Evolutionary conservation across 2,329 filamentous ascomycete genomes (phyloP).

Genomic region (Cladosporium sp.): DNA sequence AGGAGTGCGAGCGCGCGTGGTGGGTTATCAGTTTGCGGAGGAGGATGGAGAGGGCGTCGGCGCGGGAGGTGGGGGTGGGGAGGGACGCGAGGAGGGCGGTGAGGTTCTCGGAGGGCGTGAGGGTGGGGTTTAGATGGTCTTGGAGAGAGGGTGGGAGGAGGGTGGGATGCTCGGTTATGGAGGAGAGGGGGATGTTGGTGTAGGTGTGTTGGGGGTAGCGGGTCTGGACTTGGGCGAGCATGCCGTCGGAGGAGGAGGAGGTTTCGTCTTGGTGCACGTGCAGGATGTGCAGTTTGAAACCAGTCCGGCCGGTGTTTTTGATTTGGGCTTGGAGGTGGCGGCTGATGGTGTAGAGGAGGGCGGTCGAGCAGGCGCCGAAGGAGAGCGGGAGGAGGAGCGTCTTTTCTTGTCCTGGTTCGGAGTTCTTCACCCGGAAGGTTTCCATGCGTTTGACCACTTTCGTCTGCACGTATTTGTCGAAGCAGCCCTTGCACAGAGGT

Average conservation of each 20-base stretch:
- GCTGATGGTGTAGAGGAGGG: slow-evolving; percentile 72
- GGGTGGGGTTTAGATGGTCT: neutral
- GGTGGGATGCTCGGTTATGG: neutral
- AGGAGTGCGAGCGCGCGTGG: slow-evolving; percentile 56
- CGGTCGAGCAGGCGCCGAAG: slow-evolving; percentile 74
- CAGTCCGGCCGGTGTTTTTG: slow-evolving; percentile 58
- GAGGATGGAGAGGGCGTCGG: slow-evolving; percentile 54
- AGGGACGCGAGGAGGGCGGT: slow-evolving; percentile 46
- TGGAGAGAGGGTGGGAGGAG: slow-evolving; percentile 7
- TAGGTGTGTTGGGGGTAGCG: slow-evolving; percentile 66
- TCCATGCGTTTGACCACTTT: slow-evolving; percentile 80
- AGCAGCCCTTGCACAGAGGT: slow-evolving; percentile 67
- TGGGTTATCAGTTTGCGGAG: slow-evolving; percentile 67
- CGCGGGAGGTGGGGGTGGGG: slow-evolving; percentile 63
- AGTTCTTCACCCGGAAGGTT: slow-evolving; percentile 52
- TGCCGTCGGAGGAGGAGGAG: slow-evolving; percentile 41
- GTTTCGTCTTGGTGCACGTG: slow-evolving; percentile 36
- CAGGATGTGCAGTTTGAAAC: slow-evolving; percentile 62
- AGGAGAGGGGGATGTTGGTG: slow-evolving; percentile 34
- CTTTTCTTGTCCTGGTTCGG: slow-evolving; percentile 40
- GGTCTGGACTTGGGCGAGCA: slow-evolving; percentile 47
- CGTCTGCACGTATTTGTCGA: slow-evolving; percentile 68
- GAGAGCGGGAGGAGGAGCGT: slow-evolving; percentile 76
- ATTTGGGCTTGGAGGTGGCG: slow-evolving; percentile 63
- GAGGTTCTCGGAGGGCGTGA: neutral